phyloP scores from a whole-genome alignment of 2,329 filamentous ascomycete genomes.

The Fusarium irregulare region DNA sequence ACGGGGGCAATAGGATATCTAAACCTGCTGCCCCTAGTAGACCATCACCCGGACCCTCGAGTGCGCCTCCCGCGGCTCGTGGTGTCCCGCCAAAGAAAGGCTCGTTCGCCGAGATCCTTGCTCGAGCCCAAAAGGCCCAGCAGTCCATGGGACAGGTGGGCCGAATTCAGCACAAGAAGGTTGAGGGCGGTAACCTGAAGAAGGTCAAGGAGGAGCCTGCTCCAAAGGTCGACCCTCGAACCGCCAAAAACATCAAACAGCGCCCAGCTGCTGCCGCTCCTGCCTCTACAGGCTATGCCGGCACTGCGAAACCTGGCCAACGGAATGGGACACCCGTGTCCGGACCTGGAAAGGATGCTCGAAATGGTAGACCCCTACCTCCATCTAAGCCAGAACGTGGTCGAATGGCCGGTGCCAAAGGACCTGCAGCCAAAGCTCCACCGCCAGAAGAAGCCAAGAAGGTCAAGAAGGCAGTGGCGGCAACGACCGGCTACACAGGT shows the following conservation, averaged over 20 bases:
- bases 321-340: constrained; percentile 42
- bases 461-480: constrained; percentile 68
- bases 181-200: constrained; percentile 67
- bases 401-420: constrained; percentile 40
- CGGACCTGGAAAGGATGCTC: constrained; percentile 38
- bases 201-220: constrained; percentile 60
- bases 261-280: constrained; percentile 11
- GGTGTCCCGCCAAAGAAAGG: constrained; percentile 75
- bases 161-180: constrained; percentile 79
- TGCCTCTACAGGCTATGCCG: constrained; percentile 46
- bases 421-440: constrained; percentile 25
- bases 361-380: constrained; percentile 36
- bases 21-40: constrained; percentile 43
- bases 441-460: constrained; percentile 60
- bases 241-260: constrained; percentile 37
- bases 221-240: constrained; percentile 43
- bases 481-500: constrained; percentile 74
- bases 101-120: constrained; percentile 79
- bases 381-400: constrained; percentile 34
- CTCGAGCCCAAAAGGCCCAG: constrained; percentile 75
- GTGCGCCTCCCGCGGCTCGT: constrained; percentile 55
- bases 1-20: constrained; percentile 39
- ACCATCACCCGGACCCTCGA: constrained; percentile 46
- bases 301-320: constrained; percentile 48
- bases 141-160: constrained; percentile 70